Conservation (phyloP, 768 basidiomycete genomes). For the Panaeolus papilionaceus region DNA sequence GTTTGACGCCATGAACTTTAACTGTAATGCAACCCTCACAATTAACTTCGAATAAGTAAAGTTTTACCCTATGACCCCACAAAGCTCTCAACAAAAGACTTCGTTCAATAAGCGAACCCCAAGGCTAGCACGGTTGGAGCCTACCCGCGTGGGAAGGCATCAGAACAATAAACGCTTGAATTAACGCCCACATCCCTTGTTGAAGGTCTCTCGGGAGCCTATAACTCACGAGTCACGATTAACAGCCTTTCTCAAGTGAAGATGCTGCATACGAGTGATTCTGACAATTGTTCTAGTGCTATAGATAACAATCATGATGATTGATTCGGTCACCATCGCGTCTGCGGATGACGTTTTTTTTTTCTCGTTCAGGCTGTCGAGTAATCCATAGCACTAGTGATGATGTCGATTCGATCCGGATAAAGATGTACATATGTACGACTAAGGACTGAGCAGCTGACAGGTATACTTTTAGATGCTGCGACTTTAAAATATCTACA, state of each 20-base stretch:
- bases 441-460: too few relatives aligned
- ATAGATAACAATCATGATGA: not conserved
- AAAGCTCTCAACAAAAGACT: too few relatives aligned
- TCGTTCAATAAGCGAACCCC: too few relatives aligned
- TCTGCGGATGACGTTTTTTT: not conserved
- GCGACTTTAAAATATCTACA: too few relatives aligned
- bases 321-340: not conserved
- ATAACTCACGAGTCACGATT: not conserved
- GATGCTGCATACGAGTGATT: not conserved
- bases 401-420: too few relatives aligned
- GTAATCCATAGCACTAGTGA: not conserved
- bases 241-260: not conserved
- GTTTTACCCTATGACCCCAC: too few relatives aligned
- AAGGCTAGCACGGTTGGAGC: not conserved
- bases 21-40: not conserved
- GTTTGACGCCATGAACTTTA: too few relatives aligned
- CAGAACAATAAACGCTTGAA: not conserved
- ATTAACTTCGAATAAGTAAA: not conserved
- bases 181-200: constrained; percentile 1
- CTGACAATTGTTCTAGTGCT: not conserved
- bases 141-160: constrained; percentile 5
- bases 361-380: constrained; percentile 1
- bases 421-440: too few relatives aligned
- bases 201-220: not conserved
- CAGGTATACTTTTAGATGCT: too few relatives aligned